Base-by-base conservation (phyloP, 2,329 filamentous ascomycete genomes). In the Fusarium sp. region DNA sequence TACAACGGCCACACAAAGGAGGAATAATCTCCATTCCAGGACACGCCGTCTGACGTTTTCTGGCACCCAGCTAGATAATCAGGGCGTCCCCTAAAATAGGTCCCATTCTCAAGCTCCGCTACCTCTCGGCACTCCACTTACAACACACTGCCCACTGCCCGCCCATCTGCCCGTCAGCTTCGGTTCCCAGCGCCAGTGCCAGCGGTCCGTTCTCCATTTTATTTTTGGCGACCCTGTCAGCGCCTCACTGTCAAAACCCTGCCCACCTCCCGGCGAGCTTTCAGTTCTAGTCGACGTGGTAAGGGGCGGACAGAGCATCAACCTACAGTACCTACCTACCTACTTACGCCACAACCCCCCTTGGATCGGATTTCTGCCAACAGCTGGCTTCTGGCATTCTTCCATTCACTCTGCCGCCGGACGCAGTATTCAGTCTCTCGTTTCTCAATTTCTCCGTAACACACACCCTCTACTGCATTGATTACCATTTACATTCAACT, bases 321-420 rank as follows among this genome's bases (percentile, higher is more conserved):
- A 61, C 28, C 9, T 7, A 24, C 22, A 24, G 22, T 24, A 24
- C 22, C 22, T 20, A 24, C 22, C 22, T 24, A 24, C 22, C 22
- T 28, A 31, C 28, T 10, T 31, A 31, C 73, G 69, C 73, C 71
- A 73, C 73, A 67, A 70, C 68, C 58, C 60, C 61, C 71, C 63
- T 66, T 61, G 61, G 62, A 48, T 60, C 51, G 59, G 63, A 74
- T 68, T 71, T 69, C 68, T 63, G 58, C 57, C 59, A 68, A 64
- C 66, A 65, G 61, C 72, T 66, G 64, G 60, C 65, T 72, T 73
- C 72, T 66, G 63, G 58, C 66, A 74, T 71, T 74, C 58, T 71
- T 69, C 63, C 50, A 68, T 72, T 74, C 58, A 53, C 61, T 63
- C 63, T 58, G 54, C 60, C 69, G 52, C 70, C 68, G 61, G 58